phyloP scores from a whole-genome alignment of 495 filamentous ascomycete genomes.

The Poronia punctata region DNA sequence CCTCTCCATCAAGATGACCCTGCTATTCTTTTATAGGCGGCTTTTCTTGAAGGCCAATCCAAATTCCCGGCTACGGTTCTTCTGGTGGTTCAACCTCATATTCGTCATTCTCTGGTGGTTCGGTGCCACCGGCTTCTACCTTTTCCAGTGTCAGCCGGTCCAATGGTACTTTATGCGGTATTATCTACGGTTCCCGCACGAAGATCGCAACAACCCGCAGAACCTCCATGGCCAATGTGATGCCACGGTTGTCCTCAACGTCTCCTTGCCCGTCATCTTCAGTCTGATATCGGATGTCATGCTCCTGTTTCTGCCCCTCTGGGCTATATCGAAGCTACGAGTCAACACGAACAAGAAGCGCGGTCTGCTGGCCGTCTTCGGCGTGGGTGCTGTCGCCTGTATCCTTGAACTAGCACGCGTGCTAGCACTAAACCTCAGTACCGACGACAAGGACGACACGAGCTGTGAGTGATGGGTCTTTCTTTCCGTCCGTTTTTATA shows the following conservation, averaged over 20 bases:
- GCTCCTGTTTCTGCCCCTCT: conserved; percentile 23
- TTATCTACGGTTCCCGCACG: conserved; percentile 12
- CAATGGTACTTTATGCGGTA: conserved; percentile 25
- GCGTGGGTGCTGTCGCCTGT: conserved; percentile 19
- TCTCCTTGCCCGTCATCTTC: conserved; percentile 9
- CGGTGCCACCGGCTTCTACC: conserved; percentile 21
- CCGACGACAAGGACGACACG: conserved; percentile 24
- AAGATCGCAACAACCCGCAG: conserved; percentile 11
- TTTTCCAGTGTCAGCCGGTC: conserved; percentile 26
- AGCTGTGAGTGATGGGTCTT: conserved; percentile 23
- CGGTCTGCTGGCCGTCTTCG: conserved; percentile 26
- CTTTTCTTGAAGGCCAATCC: conserved; percentile 22
- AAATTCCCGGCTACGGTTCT: conserved; percentile 19
- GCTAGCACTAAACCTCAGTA: conserved; percentile 17
- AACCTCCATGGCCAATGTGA: conserved; percentile 20
- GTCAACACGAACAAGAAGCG: conserved; percentile 23
- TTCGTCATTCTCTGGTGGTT: conserved; percentile 27
- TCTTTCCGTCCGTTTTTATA: background rate
- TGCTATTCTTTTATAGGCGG: conserved; percentile 28
- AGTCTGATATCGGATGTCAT: conserved; percentile 1
- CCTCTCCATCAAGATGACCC: conserved; percentile 20
- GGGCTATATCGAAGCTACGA: conserved; percentile 20
- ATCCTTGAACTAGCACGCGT: conserved; percentile 20
- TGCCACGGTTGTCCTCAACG: conserved; percentile 20
- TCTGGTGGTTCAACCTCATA: conserved; percentile 28